Evolutionary conservation across 2,329 filamentous ascomycete species (phyloP).

Genomic region (Daldinia eschscholtzii): DNA sequence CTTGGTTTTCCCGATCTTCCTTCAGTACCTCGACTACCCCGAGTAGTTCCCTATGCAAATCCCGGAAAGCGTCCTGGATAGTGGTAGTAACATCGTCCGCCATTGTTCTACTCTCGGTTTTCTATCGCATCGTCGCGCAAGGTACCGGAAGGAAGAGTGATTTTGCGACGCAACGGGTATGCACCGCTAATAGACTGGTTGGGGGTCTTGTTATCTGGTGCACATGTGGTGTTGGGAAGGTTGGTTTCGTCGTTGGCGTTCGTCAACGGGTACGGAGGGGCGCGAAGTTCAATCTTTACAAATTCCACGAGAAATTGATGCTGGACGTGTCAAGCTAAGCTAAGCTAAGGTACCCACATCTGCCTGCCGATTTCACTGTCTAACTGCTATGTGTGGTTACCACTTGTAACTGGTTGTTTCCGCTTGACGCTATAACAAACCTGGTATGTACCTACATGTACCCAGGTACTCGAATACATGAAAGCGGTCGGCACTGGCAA

Average conservation of each 20-base stretch:
- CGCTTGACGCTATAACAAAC: not conserved
- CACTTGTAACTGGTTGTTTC: slow-evolving; percentile 10
- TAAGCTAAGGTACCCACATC: slow-evolving; percentile 32
- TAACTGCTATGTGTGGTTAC: slow-evolving; percentile 13
- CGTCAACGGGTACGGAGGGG: not conserved
- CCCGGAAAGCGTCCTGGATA: slow-evolving; percentile 81
- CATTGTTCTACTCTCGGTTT: slow-evolving; percentile 65
- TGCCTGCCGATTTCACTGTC: not conserved
- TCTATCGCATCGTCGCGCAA: slow-evolving; percentile 61
- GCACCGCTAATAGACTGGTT: slow-evolving; percentile 6
- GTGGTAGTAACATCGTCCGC: slow-evolving; percentile 71
- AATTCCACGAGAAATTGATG: slow-evolving; percentile 42
- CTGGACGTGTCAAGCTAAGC: slow-evolving; percentile 42
- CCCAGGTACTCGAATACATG: not conserved
- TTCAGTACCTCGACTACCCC: slow-evolving; percentile 77
- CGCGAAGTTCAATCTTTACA: slow-evolving; percentile 24
- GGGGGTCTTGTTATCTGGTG: slow-evolving; percentile 14
- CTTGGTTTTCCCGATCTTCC: slow-evolving; percentile 73
- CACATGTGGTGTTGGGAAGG: slow-evolving; percentile 9
- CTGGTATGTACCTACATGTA: not conserved
- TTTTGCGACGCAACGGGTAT: slow-evolving; percentile 36
- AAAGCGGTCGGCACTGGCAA: not conserved
- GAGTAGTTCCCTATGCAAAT: slow-evolving; percentile 86
- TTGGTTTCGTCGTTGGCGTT: slow-evolving; percentile 14
- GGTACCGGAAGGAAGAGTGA: slow-evolving; percentile 12